phyloP scores from a whole-genome alignment of 202 grass and related monocot genomes.

The Musa balbisiana region DNA sequence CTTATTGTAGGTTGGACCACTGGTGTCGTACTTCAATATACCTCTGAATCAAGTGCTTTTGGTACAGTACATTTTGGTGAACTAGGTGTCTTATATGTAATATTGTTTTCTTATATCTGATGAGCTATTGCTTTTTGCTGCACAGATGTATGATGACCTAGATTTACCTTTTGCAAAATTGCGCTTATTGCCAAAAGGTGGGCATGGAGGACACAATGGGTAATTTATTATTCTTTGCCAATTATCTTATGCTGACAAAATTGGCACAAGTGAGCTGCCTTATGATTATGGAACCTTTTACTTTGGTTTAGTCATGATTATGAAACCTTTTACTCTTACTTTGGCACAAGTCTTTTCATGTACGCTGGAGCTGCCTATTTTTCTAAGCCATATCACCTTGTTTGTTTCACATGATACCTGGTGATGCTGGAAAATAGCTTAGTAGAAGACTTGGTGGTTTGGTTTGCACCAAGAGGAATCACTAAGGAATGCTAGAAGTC shows the following conservation, averaged over 20 bases:
- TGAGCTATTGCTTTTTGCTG: conserved; percentile 23
- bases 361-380: too few species aligned
- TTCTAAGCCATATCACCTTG: too few species aligned
- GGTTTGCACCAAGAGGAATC: too few species aligned
- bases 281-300: not conserved
- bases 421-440: too few species aligned
- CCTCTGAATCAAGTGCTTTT: conserved; percentile 83
- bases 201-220: conserved; percentile 96
- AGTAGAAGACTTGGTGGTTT: too few species aligned
- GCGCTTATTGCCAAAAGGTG: conserved; percentile 84
- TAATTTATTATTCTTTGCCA: conserved; percentile 29
- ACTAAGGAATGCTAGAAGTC: too few species aligned
- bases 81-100: not conserved
- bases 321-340: too few species aligned
- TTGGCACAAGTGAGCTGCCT: not conserved
- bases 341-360: too few species aligned
- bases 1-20: conserved; percentile 62
- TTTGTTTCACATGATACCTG: too few species aligned
- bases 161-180: conserved; percentile 89
- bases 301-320: not conserved
- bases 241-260: conserved; percentile 7
- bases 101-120: not conserved
- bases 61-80: conserved; percentile 36
- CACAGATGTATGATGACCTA: conserved; percentile 93
- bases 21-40: conserved; percentile 91